phyloP scores from a whole-genome alignment of 176 grass and related monocot genomes.

The Ensete glaucum region DNA sequence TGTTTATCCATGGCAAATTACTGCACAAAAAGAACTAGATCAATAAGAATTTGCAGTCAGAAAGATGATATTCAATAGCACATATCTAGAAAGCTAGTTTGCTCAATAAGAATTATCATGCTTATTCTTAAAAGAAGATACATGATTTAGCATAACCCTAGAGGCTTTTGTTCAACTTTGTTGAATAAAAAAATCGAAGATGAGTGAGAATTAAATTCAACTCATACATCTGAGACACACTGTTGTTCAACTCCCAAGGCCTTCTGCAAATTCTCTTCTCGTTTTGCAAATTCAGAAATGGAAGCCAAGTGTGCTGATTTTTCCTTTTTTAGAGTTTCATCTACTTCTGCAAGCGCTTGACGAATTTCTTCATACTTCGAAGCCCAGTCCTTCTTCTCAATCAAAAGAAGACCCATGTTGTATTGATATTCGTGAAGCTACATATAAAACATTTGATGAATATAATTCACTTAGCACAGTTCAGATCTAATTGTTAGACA shows the following conservation, averaged over 20 bases:
- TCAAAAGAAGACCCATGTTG: slow-evolving; percentile 81
- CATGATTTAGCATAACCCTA: too few species aligned
- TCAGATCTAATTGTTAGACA: not conserved
- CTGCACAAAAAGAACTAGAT: too few species aligned
- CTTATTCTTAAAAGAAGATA: too few species aligned
- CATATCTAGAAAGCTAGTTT: too few species aligned
- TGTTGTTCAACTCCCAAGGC: slow-evolving; percentile 77
- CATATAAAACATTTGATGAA: slow-evolving; percentile 22
- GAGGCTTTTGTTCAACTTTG: too few species aligned
- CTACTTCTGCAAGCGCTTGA: slow-evolving; percentile 42
- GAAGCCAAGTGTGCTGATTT: slow-evolving; percentile 60
- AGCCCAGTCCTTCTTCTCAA: slow-evolving; percentile 88
- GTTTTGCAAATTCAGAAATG: slow-evolving; percentile 67
- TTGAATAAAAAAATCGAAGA: not conserved
- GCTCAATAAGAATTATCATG: too few species aligned
- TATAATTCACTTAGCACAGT: not conserved
- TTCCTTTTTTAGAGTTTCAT: slow-evolving; percentile 70
- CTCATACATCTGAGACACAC: slow-evolving; percentile 65
- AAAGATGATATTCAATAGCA: too few species aligned
- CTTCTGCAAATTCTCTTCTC: slow-evolving; percentile 56
- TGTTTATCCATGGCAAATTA: too few species aligned
- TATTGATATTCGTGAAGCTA: slow-evolving; percentile 90
- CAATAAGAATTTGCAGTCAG: too few species aligned
- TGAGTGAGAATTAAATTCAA: slow-evolving; percentile 8
- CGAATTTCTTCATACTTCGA: slow-evolving; percentile 55